Evolutionary conservation across 169 alveolate genomes (phyloP).

Genomic region (Theileria sp.): DNA sequence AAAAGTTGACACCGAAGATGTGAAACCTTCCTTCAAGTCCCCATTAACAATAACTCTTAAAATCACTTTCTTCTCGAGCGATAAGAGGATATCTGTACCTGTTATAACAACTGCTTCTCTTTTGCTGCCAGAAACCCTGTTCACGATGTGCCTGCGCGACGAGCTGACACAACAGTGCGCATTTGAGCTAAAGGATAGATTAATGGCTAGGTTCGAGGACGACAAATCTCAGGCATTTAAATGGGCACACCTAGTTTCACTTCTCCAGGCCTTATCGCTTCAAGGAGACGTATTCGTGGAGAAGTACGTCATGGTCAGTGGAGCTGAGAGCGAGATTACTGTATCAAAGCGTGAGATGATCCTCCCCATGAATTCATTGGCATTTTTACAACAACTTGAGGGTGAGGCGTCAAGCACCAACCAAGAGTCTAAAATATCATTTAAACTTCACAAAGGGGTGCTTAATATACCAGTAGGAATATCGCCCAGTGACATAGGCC

Average conservation of each 20-base stretch:
- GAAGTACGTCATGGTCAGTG: slow-evolving; percentile 11
- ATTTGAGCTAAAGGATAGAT: slow-evolving; percentile 18
- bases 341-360: neutral
- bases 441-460: neutral
- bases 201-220: slow-evolving; percentile 50
- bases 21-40: neutral
- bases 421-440: neutral
- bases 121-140: slow-evolving; percentile 4
- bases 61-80: slow-evolving; percentile 12
- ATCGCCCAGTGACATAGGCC: slow-evolving; percentile 11
- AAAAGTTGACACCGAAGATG: slow-evolving; percentile 27
- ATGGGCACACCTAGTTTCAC: slow-evolving; percentile 55
- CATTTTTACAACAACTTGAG: neutral
- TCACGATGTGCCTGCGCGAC: slow-evolving; percentile 27
- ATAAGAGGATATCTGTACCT: neutral
- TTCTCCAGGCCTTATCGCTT: slow-evolving; percentile 37
- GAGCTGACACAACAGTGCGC: slow-evolving; percentile 26
- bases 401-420: slow-evolving; percentile 19
- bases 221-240: slow-evolving; percentile 33
- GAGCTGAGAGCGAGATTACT: neutral
- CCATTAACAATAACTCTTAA: slow-evolving; percentile 18
- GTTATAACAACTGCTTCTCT: slow-evolving; percentile 18
- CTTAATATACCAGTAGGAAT: slow-evolving; percentile 3
- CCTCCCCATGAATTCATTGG: slow-evolving; percentile 16
- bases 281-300: slow-evolving; percentile 31